A percentile compares a stretch with the other conserved stretches of the same genome.
Conservation (phyloP, 768 basidiomycete genomes). For the Phaffia australis region DNA sequence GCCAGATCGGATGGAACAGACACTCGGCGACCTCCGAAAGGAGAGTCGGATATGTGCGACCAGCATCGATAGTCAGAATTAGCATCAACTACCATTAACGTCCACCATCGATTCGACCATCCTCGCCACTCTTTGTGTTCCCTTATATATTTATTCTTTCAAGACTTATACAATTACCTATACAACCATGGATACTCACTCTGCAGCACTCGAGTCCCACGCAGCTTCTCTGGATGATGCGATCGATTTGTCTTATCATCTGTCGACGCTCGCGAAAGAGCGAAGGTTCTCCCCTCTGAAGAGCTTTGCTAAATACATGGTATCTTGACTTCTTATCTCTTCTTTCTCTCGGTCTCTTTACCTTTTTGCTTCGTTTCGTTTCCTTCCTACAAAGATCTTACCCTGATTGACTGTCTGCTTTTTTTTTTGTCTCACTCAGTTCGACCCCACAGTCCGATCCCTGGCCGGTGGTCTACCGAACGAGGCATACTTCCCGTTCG, state of each 20-base stretch:
- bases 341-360: neutral
- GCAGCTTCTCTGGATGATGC: constrained; percentile 30
- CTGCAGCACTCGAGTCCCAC: neutral
- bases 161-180: neutral
- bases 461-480: constrained; percentile 16
- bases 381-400: too few relatives aligned
- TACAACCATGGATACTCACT: constrained; percentile 10
- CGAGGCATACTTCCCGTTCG: constrained; percentile 46
- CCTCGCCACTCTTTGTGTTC: too few relatives aligned
- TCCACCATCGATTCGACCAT: too few relatives aligned
- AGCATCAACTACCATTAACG: too few relatives aligned
- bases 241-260: constrained; percentile 61
- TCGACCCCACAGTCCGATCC: neutral
- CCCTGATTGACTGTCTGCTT: too few relatives aligned
- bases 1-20: too few relatives aligned
- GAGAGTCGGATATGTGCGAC: too few relatives aligned
- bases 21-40: too few relatives aligned
- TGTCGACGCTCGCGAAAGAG: constrained; percentile 49
- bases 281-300: constrained; percentile 54
- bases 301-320: constrained; percentile 22
- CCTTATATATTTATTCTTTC: too few relatives aligned
- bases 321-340: neutral
- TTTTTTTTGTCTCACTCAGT: neutral
- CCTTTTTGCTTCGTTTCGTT: neutral
- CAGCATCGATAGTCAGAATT: too few relatives aligned